Evolutionary conservation across 2,329 filamentous ascomycete genomes (phyloP), one percentile per base, ranked within the genome.

Genomic region (Cryoendolithus antarcticus): DNA sequence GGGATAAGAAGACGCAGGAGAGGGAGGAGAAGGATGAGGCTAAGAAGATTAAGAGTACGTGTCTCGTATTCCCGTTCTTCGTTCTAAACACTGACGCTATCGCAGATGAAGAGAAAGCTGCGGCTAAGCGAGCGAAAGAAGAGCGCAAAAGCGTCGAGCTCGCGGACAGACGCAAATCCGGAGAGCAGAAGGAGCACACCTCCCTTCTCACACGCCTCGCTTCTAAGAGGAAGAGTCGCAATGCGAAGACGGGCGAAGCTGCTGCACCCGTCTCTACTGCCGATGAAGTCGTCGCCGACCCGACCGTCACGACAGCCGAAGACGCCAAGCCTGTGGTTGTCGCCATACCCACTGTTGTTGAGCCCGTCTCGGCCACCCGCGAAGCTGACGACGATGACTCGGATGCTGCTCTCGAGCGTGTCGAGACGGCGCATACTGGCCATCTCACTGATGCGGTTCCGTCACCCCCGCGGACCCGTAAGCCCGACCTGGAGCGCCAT

Each of bases 51-150:
- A 80, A 71, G 56, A 72, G 81, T 82, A 58, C 15, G 15, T 19
- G 15, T 19, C 15, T 19, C 15, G 15, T 19, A 19, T 19, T 19
- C 15, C 15, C 15, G 15, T 19, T 19, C 15, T 19, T 19, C 15
- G 15, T 19, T 19, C 15, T 19, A 19, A 19, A 19, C 15, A 19
- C 15, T 19, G 15, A 19, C 15, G 52, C 7, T 27, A 8, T 27
- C 7, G 7, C 24, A 27, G 24, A 27, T 27, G 24, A 61, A 2
- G 65, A 65, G 37, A 67, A 70, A 51, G 62, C 66, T 2, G 65
- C 62, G 32, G 72, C 66, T 47, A 64, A 65, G 1, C 72, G 75
- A 46, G 68, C 75, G 45, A 76, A 72, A 51, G 60, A 71, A 44
- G 67, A 70, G 40, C 70, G 75, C 39, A 75, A 72, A 54, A 27